Evolutionary conservation across 2,329 filamentous ascomycete genomes (phyloP), one percentile per base, ranked within the genome.

Genomic region (Fusarium fracticaudum): DNA sequence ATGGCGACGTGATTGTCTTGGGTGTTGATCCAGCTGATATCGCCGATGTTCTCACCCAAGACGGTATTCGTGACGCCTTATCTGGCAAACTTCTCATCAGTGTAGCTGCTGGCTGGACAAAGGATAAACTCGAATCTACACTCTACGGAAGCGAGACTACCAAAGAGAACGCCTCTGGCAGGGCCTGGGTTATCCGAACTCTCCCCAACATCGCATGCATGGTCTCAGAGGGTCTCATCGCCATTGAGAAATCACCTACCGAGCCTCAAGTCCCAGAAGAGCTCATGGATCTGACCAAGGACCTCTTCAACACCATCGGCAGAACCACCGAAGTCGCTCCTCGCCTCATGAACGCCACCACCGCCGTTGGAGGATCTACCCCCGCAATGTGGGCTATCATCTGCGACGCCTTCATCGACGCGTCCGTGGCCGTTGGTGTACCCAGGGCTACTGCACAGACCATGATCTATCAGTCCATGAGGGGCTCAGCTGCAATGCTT

Each of bases 401-500:
- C 10, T 83, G 88, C 18, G 90, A 91, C 71, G 87, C 88, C 1
- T 82, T 91, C 61, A 87, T 89, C 6, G 89, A 91, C 67, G 89
- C 88, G 0, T 87, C 86, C 0, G 88, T 91, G 1, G 89, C 89
- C 1, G 89, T 90, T 81, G 90, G 90, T 0, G 77, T 91, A 22
- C 88, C 89, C 1, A 79, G 89, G 17, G 85, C 85, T 6, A 84
- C 87, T 72, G 89, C 89, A 1, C 86, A 88, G 68, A 80, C 85
- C 8, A 91, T 91, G 87, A 88, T 89, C 65, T 87, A 87, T 18
- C 89, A 91, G 79, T 87, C 87, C 4, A 89, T 90, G 86, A 82
- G 84, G 54, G 89, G 90, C 2, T 88, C 89, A 0, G 87, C 89
- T 0, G 85, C 84, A 61, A 84, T 91, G 45, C 80, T 90, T 43